Conservation (phyloP, 805 yeast species). For the Saturnispora quitensis region DNA sequence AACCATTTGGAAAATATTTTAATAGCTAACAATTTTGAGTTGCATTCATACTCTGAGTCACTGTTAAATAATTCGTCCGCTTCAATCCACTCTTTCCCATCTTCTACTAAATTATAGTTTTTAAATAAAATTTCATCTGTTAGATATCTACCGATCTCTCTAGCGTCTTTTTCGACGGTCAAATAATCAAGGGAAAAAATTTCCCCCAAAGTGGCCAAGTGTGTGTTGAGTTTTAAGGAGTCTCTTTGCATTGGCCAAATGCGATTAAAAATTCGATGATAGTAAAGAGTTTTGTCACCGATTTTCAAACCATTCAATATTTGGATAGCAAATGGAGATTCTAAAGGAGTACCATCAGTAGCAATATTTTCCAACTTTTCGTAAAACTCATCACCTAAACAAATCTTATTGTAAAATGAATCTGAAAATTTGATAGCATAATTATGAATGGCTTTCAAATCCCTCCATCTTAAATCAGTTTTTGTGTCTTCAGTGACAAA, state of each 20-base stretch:
- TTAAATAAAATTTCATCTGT: slow-evolving; percentile 53
- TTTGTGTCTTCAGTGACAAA: slow-evolving; percentile 2
- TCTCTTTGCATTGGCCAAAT: slow-evolving; percentile 44
- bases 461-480: slow-evolving; percentile 22
- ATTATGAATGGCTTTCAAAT: slow-evolving; percentile 52
- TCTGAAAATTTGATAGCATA: slow-evolving; percentile 45
- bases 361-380: slow-evolving; percentile 40
- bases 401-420: slow-evolving; percentile 28
- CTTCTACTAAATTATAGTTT: slow-evolving; percentile 34
- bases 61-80: slow-evolving; percentile 17
- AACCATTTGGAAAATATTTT: slow-evolving; percentile 54
- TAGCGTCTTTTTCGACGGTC: slow-evolving; percentile 39
- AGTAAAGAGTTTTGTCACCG: slow-evolving; percentile 29
- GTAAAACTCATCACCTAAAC: slow-evolving; percentile 33
- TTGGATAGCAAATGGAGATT: slow-evolving; percentile 58
- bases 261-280: slow-evolving; percentile 30
- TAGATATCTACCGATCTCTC: slow-evolving; percentile 49
- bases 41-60: slow-evolving; percentile 12
- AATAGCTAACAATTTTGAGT: slow-evolving; percentile 33
- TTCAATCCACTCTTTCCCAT: slow-evolving; percentile 21
- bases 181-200: slow-evolving; percentile 41
- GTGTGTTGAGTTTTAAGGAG: slow-evolving; percentile 38
- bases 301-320: slow-evolving; percentile 41
- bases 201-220: slow-evolving; percentile 52
- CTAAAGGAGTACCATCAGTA: slow-evolving; percentile 43